Evolutionary conservation across 1,284 basidiomycete genomes (phyloP).

Genomic region (Bjerkandera adusta): DNA sequence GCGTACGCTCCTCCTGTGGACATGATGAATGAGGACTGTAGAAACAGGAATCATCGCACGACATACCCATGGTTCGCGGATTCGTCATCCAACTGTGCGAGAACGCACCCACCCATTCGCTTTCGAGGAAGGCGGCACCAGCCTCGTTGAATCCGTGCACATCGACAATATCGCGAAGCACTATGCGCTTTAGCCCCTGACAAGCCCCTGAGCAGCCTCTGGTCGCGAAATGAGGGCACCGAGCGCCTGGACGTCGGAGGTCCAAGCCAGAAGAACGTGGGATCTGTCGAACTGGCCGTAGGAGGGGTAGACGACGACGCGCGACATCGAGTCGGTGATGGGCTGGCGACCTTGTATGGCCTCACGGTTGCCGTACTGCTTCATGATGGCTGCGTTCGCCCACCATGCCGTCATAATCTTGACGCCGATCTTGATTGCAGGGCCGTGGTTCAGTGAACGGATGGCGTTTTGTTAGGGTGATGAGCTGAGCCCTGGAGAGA

Average conservation of each 20-base stretch:
- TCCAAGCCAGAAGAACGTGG: conserved; percentile 15
- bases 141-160: too few species aligned
- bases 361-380: background rate
- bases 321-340: conserved; percentile 4
- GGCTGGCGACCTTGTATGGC: conserved; percentile 2
- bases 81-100: too few species aligned
- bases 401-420: conserved; percentile 29
- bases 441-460: conserved; percentile 28
- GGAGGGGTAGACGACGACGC: conserved; percentile 14
- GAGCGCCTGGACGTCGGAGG: conserved; percentile 7
- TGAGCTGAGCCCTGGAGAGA: background rate
- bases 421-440: conserved; percentile 31
- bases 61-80: too few species aligned
- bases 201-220: too few species aligned
- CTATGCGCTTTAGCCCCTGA: too few species aligned
- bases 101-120: too few species aligned
- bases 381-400: conserved; percentile 13
- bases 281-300: background rate
- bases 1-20: too few species aligned
- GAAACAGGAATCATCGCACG: too few species aligned
- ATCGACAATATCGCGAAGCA: too few species aligned
- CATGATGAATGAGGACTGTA: too few species aligned
- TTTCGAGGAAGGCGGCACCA: too few species aligned
- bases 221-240: background rate
- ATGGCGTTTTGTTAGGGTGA: conserved; percentile 24